A percentile compares a stretch with the other conserved stretches of the same genome.
These are phyloP conservation scores for Phylloporus sp. DNA, from an alignment of 1,284 basidiomycete genomes.

Conservation along the genomic window DNA sequence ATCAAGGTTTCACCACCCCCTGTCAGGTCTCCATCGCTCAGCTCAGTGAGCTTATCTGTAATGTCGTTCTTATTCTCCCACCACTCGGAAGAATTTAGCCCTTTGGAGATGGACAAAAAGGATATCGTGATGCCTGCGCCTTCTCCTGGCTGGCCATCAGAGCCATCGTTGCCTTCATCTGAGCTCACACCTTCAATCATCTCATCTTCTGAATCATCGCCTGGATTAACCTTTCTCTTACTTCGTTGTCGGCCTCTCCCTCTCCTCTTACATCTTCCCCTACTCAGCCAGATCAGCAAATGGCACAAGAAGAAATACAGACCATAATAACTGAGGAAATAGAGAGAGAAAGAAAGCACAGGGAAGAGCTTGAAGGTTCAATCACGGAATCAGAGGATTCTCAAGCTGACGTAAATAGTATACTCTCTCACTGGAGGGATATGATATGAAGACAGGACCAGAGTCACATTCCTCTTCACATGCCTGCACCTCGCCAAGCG, in stretches of 20 bases:
- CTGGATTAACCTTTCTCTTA: conserved; percentile 42
- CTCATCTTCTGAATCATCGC: conserved; percentile 42
- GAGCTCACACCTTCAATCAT: conserved; percentile 41
- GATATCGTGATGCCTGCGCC: conserved; percentile 26
- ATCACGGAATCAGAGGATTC: conserved; percentile 36
- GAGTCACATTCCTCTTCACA: conserved; percentile 44
- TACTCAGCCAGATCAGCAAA: conserved; percentile 25
- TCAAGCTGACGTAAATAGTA: conserved; percentile 37
- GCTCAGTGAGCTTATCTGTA: conserved; percentile 54
- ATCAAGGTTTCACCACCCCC: conserved; percentile 51
- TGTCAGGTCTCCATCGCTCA: conserved; percentile 52
- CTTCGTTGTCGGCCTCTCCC: conserved; percentile 42
- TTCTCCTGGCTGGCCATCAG: conserved; percentile 42
- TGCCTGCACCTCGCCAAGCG: conserved; percentile 50
- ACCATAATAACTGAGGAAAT: conserved; percentile 21
- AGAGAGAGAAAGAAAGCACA: conserved; percentile 10
- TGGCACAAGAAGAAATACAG: conserved; percentile 26
- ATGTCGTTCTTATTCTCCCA: conserved; percentile 76
- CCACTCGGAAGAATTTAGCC: conserved; percentile 72
- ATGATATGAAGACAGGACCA: conserved; percentile 29
- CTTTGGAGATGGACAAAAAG: conserved; percentile 48
- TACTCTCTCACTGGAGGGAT: conserved; percentile 32
- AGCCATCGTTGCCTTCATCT: conserved; percentile 44
- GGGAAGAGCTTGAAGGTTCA: conserved; percentile 27
- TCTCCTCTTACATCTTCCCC: conserved; percentile 44